Evolutionary conservation across 179 eudicot species (phyloP).

Genomic region (Dionaea muscipula): DNA sequence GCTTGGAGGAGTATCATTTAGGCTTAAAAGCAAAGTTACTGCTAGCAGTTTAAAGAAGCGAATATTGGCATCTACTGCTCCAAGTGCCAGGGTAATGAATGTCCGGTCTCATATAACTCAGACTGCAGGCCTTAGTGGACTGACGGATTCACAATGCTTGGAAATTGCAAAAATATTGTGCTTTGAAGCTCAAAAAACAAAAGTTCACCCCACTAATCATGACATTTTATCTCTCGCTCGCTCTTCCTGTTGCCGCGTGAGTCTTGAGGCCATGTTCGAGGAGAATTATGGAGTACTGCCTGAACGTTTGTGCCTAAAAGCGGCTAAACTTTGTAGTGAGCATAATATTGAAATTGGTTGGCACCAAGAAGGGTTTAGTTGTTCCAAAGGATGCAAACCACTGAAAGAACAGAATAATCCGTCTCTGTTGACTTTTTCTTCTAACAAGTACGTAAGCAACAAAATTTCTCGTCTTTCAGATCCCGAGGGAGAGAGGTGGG

Average conservation of each 20-base stretch:
- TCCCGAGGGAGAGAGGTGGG: constrained; percentile 37
- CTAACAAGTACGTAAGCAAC: constrained; percentile 16
- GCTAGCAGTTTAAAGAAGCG: constrained; percentile 57
- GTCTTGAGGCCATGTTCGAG: constrained; percentile 55
- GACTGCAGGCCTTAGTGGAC: constrained; percentile 42
- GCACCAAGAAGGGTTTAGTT: constrained; percentile 71
- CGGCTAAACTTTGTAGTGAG: constrained; percentile 96
- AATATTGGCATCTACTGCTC: constrained; percentile 35
- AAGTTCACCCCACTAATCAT: constrained; percentile 62
- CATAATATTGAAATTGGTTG: constrained; percentile 52
- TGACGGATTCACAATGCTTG: constrained; percentile 66
- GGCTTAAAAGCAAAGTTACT: constrained; percentile 51
- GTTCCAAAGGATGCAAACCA: constrained; percentile 61
- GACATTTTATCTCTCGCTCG: constrained; percentile 66
- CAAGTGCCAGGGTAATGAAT: constrained; percentile 25
- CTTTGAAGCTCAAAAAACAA: constrained; percentile 61
- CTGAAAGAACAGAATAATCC: constrained; percentile 17
- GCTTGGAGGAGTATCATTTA: constrained; percentile 43
- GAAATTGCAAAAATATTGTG: constrained; percentile 53
- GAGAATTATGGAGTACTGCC: constrained; percentile 70
- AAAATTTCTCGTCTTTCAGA: constrained; percentile 14
- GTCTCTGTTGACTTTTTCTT: constrained; percentile 23
- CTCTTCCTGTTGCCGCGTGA: constrained; percentile 59
- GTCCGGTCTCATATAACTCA: constrained; percentile 32
- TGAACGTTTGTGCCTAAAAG: constrained; percentile 69